Evolutionary conservation across 495 filamentous ascomycete species (phyloP), one percentile per base, ranked within the genome.

Genomic region (Penicillium riverlandense): DNA sequence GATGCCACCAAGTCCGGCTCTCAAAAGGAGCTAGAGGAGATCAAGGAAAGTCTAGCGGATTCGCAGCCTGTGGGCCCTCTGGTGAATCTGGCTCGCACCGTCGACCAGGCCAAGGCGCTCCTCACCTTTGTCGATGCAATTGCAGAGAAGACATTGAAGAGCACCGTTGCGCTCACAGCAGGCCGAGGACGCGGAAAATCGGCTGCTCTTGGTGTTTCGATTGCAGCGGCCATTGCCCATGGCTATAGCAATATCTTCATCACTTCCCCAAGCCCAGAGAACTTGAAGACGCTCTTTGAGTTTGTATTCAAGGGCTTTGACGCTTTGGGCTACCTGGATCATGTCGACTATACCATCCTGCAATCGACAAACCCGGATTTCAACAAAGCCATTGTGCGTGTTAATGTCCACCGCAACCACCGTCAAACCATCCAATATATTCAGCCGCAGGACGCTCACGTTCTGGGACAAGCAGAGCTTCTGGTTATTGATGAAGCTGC

Each of bases 191-290:
- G 94, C 54, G 94, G 94, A 62, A 99, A 99, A 68, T 97, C 92
- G 13, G 94, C 94, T 29, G 90, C 91, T 31, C 74, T 97, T 50
- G 94, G 94, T 57, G 79, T 99, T 43, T 87, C 94, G 11, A 86
- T 99, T 46, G 90, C 94, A 33, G 89, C 94, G 8, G 94, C 94
- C 11, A 75, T 97, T 44, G 90, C 91, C 0, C 86, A 96, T 56
- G 94, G 94, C 13, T 99, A 99, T 59, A 95, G 88, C 69, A 99
- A 99, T 61, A 94, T 99, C 54, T 99, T 99, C 71, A 95, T 99
- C 58, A 99, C 94, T 2, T 99, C 94, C 15, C 94, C 94, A 11
- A 95, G 87, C 49, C 94, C 94, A 2, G 94, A 97, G 70, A 99
- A 97, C 66, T 75, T 99, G 70, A 97, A 97, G 68, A 97, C 94